Evolutionary conservation across 2,329 filamentous ascomycete genomes (phyloP), one percentile per base, ranked within the genome.

Genomic region (Calonectria pauciramosa): DNA sequence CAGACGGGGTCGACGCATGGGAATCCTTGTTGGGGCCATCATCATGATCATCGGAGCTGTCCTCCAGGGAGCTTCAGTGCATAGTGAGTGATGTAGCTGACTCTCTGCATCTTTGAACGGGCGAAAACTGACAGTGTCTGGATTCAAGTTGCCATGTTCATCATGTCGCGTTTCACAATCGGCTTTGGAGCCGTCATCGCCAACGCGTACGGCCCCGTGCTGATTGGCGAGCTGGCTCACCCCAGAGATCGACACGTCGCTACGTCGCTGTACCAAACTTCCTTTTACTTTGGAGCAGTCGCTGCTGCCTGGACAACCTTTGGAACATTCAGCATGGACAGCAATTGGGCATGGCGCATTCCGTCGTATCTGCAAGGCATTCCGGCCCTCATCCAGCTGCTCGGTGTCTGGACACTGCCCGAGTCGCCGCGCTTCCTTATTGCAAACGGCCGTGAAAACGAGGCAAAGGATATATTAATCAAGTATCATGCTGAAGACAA

Each of bases 351-450:
- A 2, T 85, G 84, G 83, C 75, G 82, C 16, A 83, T 84, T 9
- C 82, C 82, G 0, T 83, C 80, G 0, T 72, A 79, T 0, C 73
- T 82, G 0, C 81, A 82, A 65, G 78, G 78, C 14, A 75, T 63
- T 0, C 77, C 79, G 0, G 70, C 77, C 11, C 7, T 79, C 1
- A 70, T 81, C 3, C 74, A 78, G n/a, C 68, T 79, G 4, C n/a
- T 66, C 28, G 63, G 75, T 1, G 54, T 88, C 10, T 91, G 87
- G 59, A 87, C 90, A 74, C 84, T 93, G 1, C 91, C 92, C 0
- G 92, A 93, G 78, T 92, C 90, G 9, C 92, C 92, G 5, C 84
- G 91, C 68, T 93, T 90, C 89, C 84, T 93, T 13, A 90, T 91
- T 71, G 76, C 79, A 0, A 77, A 77, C 0, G 78, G 76, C 13